A percentile compares a stretch with the other conserved stretches of the same genome.
These are phyloP conservation scores for Neurospora pannonica DNA, from an alignment of 495 filamentous ascomycete species.

Conservation along the genomic window DNA sequence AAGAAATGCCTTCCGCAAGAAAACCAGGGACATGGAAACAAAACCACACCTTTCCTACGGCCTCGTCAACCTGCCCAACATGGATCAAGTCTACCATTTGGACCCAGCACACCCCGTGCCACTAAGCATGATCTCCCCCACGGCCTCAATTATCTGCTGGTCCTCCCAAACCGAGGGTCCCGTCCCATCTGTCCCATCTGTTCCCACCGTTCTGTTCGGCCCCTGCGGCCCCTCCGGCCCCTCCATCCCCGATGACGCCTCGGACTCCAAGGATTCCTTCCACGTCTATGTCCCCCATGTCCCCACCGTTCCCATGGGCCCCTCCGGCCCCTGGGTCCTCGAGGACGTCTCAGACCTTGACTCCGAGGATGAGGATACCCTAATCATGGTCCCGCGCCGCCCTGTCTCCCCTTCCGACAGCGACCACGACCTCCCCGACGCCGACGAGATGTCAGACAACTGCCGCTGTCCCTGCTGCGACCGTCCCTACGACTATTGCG, in stretches of 20 bases:
- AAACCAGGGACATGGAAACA: background rate
- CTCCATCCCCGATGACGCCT: background rate
- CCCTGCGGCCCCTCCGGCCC: background rate
- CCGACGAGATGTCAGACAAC: background rate
- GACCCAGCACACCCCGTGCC: background rate
- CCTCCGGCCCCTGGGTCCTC: background rate
- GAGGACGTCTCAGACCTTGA: background rate
- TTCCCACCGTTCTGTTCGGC: background rate
- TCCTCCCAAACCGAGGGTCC: background rate
- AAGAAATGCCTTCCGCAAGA: background rate
- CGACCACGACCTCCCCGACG: background rate
- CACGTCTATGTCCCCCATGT: background rate
- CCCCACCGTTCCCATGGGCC: background rate
- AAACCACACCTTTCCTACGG: background rate
- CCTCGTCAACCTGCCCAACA: background rate
- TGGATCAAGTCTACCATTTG: background rate
- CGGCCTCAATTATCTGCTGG: background rate
- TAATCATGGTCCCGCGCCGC: background rate
- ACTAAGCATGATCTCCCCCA: background rate
- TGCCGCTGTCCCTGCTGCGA: background rate
- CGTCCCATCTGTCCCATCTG: background rate
- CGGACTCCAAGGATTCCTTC: background rate
- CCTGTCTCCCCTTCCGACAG: background rate
- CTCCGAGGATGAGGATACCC: background rate
- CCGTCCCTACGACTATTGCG: background rate